These are phyloP conservation scores for Macrolepiota fuliginosa DNA, from an alignment of 768 basidiomycete species.

Conservation along the genomic window DNA sequence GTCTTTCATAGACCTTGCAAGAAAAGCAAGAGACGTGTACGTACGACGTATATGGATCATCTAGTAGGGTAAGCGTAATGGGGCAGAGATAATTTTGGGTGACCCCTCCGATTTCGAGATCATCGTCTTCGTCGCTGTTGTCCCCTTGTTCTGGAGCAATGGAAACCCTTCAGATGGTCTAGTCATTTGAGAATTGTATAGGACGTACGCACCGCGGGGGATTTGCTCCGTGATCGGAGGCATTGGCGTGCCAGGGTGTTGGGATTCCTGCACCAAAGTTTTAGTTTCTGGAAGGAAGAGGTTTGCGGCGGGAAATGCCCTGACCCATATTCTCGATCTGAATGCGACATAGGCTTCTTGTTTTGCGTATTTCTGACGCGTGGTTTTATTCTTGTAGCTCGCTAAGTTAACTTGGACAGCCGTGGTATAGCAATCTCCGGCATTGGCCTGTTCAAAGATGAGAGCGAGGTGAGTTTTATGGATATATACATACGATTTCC, in stretches of 20 bases:
- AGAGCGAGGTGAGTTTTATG: not conserved
- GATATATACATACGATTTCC: constrained; percentile 48
- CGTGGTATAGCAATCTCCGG: constrained; percentile 47
- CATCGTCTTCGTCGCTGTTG: constrained; percentile 82
- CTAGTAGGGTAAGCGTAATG: constrained; percentile 62
- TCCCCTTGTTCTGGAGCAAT: constrained; percentile 69
- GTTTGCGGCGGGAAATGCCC: constrained; percentile 21
- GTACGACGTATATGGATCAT: constrained; percentile 82
- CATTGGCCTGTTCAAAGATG: constrained; percentile 41
- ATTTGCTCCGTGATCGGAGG: constrained; percentile 77
- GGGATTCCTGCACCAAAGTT: constrained; percentile 49
- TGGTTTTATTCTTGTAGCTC: constrained; percentile 57
- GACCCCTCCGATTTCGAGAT: constrained; percentile 84
- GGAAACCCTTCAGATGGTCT: not conserved
- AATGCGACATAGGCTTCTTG: constrained; percentile 57
- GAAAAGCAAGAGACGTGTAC: constrained; percentile 23
- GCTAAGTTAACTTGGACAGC: constrained; percentile 40
- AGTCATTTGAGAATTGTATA: not conserved
- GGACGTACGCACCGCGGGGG: constrained; percentile 49
- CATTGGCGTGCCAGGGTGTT: constrained; percentile 64
- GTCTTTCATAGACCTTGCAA: not conserved
- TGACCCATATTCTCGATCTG: constrained; percentile 65
- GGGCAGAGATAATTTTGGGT: constrained; percentile 86
- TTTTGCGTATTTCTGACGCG: constrained; percentile 78
- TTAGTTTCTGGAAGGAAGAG: constrained; percentile 4